Evolutionary conservation across 805 yeast genomes (phyloP), one percentile per base, ranked within the genome.

Genomic region (Candida ipomoeae): DNA sequence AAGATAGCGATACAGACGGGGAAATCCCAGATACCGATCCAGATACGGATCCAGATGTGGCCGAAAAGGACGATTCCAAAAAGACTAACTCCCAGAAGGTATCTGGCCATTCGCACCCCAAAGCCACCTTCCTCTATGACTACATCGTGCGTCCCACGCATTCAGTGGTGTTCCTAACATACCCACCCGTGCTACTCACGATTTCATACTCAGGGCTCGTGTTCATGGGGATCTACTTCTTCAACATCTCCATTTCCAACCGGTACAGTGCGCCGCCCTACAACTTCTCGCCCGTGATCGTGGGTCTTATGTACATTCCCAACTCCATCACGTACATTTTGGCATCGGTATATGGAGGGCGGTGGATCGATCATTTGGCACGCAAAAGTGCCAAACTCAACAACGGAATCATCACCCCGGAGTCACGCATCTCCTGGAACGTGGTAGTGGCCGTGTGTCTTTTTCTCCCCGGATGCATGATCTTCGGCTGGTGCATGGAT

Each of bases 401-500:
- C 56, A 78, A 85, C 56, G 94, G 94, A 0, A 77, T 75, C 35
- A 60, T 82, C 32, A 79, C 81, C 2, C 94, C 96, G 0, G 96
- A 89, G 62, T 82, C 91, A 0, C 74, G 96, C 56, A 73, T 89
- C 6, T 86, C 91, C 1, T 82, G 84, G 73, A 88, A 89, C 62
- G 78, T 88, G 20, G 79, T 83, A 20, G 59, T 78, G 13, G 92
- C 95, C 0, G 84, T 86, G 4, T 62, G 77, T 0, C 57, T 83
- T 2, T 80, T 79, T 49, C 89, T 91, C 0, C 74, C 81, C 0
- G 78, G 94, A 0, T 70, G 88, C 50, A 63, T 89, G 23, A 81
- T 88, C 15, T 85, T 84, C 55, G 96, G 96, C 1, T 89, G 96
- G 96, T 79, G 90, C 48, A 74, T 88, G 18, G 79, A 85, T 48